Evolutionary conservation across 2,329 filamentous ascomycete genomes (phyloP), one percentile per base, ranked within the genome.

Genomic region (Boeremia lycopersici): DNA sequence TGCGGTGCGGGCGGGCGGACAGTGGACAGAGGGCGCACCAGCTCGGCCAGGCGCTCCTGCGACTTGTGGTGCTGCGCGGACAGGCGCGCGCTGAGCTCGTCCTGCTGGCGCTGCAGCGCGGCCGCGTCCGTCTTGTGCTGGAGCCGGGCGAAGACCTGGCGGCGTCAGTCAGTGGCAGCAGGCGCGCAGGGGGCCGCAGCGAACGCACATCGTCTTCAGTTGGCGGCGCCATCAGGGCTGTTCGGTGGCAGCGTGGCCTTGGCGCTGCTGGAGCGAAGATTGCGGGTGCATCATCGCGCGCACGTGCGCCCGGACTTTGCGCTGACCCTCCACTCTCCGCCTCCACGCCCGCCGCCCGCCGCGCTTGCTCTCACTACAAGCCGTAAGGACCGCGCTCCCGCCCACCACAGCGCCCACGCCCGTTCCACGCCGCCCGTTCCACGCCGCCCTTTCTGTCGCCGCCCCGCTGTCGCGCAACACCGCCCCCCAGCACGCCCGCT

Each of bases 11-110:
- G 30, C 30, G 30, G 11, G 12, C 11, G 31, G 4, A 26, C 39
- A 48, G 53, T 43, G 56, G 26, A 23, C 42, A 5, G 19, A 2
- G 19, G 36, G 10, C 79, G 56, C 78, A 90, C 88, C 77, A 91
- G 75, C 72, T 90, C 86, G 33, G 79, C 81, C 50, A 89, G 79
- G 50, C 87, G 81, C 63, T 82, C 74, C 70, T 90, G 86, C 17
- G 86, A 83, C 71, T 85, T 86, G 63, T 84, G 79, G 60, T 86
- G 82, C 56, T 86, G 84, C 25, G 79, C 78, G 61, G 81, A 77
- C 19, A 85, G 77, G 45, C 84, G 80, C 66, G 84, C 82, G 70
- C 85, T 84, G 67, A 87, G 75, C 53, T 84, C 83, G 64, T 83
- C 80, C 64, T 87, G 80, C 60, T 84, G 81, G 68, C 84, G 81